phyloP scores from a whole-genome alignment of 306 rosid species.

The Sesbania bispinosa region DNA sequence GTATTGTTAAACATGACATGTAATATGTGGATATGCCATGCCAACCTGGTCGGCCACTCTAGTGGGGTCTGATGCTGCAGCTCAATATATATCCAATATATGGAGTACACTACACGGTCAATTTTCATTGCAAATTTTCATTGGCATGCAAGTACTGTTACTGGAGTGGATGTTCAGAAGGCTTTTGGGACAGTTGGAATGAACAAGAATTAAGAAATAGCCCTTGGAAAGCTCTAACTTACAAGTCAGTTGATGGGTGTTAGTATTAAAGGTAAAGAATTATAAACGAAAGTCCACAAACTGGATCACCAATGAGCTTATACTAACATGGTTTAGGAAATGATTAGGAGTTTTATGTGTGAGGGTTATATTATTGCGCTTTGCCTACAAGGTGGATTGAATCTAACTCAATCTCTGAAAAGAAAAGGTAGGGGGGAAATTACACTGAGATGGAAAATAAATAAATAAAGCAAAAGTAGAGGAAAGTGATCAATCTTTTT shows the following conservation, averaged over 20 bases:
- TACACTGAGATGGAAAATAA: neutral
- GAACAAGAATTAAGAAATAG: conserved; percentile 7
- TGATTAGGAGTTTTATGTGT: conserved; percentile 18
- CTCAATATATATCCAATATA: neutral
- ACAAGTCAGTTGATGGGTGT: conserved; percentile 10
- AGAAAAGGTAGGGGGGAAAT: neutral
- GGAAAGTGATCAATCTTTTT: neutral
- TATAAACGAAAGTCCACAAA: neutral
- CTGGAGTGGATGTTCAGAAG: neutral
- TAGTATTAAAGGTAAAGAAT: neutral
- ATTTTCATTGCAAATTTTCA: neutral
- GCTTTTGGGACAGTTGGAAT: conserved; percentile 28
- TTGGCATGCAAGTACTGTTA: conserved; percentile 16
- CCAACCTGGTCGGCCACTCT: neutral
- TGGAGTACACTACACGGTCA: conserved; percentile 5
- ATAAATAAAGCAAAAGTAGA: neutral
- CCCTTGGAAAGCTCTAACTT: conserved; percentile 12
- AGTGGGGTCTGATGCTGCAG: conserved; percentile 21
- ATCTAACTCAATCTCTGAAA: conserved; percentile 20
- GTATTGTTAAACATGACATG: neutral
- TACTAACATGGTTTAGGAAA: conserved; percentile 13
- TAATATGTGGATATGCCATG: neutral
- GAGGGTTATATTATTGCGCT: conserved; percentile 24
- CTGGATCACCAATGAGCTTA: conserved; percentile 12
- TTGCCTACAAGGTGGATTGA: conserved; percentile 6